These are phyloP conservation scores for Penicillium sumatraense DNA, from an alignment of 2,329 filamentous ascomycete species.

Conservation along the genomic window DNA sequence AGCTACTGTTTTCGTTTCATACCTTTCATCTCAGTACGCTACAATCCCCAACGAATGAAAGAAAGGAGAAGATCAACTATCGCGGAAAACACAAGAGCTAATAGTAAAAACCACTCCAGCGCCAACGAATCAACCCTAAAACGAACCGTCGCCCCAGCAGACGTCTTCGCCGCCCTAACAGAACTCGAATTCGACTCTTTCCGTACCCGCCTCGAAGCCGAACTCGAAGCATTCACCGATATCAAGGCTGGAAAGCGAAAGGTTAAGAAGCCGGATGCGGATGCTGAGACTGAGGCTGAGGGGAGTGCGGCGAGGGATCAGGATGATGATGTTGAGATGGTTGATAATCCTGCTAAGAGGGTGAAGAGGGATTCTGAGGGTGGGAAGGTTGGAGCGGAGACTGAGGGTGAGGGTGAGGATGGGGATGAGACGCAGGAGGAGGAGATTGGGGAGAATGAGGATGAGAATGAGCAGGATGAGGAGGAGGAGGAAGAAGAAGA, in stretches of 20 bases:
- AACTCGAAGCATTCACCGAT: conserved; percentile 56
- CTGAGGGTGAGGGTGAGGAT: conserved; percentile 8
- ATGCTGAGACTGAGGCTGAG: conserved; percentile 22
- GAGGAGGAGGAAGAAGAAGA: conserved; percentile 28
- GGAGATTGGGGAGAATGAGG: conserved; percentile 21
- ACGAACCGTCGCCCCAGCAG: conserved; percentile 64
- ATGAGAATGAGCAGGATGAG: conserved; percentile 25
- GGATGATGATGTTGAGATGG: conserved; percentile 27
- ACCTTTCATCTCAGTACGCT: conserved; percentile 62
- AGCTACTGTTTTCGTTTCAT: conserved; percentile 70
- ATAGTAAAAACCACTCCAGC: conserved; percentile 45
- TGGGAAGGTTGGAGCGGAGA: background rate
- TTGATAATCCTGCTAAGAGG: conserved; percentile 29
- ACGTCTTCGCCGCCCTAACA: conserved; percentile 64
- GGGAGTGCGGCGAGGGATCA: conserved; percentile 11
- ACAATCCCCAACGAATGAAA: background rate
- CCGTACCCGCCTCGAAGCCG: conserved; percentile 61
- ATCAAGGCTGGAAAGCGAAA: conserved; percentile 48
- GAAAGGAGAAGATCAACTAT: background rate
- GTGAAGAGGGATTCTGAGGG: conserved; percentile 26
- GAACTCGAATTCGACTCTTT: conserved; percentile 67
- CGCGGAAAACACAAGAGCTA: too few species aligned
- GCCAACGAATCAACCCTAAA: conserved; percentile 66
- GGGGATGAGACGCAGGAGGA: conserved; percentile 33
- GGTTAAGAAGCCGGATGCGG: conserved; percentile 53